A percentile compares a stretch with the other conserved stretches of the same genome.
Evolutionary conservation across 192 early-diverging fungal species (phyloP).

Genomic region (Backusella tarrabulga): DNA sequence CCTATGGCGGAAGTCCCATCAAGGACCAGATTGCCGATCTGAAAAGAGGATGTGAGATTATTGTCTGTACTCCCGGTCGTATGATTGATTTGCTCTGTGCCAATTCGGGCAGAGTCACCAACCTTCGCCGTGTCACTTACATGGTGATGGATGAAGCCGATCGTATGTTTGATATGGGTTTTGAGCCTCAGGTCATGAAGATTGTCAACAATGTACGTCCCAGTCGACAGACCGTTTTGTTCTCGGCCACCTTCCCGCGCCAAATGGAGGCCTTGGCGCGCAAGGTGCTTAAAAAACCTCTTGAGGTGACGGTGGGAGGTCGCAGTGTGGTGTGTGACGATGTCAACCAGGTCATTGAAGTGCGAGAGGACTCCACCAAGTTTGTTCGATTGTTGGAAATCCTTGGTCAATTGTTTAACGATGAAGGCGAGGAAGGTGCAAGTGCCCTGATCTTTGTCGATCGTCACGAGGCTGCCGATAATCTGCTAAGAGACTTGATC

Average conservation of each 20-base stretch:
- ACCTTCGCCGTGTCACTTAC: constrained; percentile 86
- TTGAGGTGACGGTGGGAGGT: constrained; percentile 96
- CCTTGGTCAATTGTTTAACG: constrained; percentile 76
- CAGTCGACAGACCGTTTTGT: constrained; percentile 83
- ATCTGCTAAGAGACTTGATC: constrained; percentile 80
- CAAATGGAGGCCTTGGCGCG: constrained; percentile 95
- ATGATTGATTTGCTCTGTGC: constrained; percentile 88
- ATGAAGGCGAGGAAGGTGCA: constrained; percentile 62
- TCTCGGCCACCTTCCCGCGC: constrained; percentile 94
- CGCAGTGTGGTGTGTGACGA: constrained; percentile 86
- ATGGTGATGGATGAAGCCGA: constrained; percentile 96
- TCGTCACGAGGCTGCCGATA: constrained; percentile 93
- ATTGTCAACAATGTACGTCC: constrained; percentile 93
- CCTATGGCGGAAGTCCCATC: constrained; percentile 85
- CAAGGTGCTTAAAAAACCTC: constrained; percentile 85
- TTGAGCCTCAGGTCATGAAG: constrained; percentile 96
- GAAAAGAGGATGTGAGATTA: constrained; percentile 87
- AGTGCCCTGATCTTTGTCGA: constrained; percentile 92
- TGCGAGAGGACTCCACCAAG: constrained; percentile 80
- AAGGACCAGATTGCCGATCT: constrained; percentile 88
- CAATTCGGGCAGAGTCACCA: constrained; percentile 85
- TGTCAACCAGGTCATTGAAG: constrained; percentile 89
- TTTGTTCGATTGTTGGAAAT: constrained; percentile 87
- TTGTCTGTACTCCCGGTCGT: constrained; percentile 91
- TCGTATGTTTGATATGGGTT: constrained; percentile 99